A percentile compares a stretch with the other conserved stretches of the same genome.
phyloP scores from a whole-genome alignment of 306 rosid genomes.

The Fragaria ananassa region DNA sequence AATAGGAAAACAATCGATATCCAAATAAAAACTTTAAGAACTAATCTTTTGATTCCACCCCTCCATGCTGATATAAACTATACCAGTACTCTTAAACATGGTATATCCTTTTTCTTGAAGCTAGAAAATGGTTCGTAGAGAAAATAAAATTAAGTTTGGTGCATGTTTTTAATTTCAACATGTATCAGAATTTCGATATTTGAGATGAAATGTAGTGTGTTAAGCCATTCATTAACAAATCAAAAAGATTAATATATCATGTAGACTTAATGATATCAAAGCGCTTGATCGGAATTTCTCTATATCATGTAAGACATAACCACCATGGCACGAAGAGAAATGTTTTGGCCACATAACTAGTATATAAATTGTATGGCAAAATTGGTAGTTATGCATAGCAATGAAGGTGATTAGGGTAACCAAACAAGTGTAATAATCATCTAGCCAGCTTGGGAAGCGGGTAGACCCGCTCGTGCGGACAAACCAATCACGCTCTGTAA shows the following conservation, averaged over 20 bases:
- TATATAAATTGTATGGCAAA: slow-evolving; percentile 15
- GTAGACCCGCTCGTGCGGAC: slow-evolving; percentile 76
- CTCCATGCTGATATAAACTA: background rate
- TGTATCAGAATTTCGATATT: background rate
- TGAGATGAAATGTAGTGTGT: background rate
- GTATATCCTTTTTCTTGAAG: background rate
- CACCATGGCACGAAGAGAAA: no score
- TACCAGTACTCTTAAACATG: background rate
- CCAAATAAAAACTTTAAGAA: no score
- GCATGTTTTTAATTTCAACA: no score
- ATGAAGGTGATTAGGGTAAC: slow-evolving; percentile 21
- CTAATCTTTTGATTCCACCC: background rate
- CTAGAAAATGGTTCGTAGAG: no score
- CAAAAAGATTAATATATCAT: background rate
- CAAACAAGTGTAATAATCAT: slow-evolving; percentile 25
- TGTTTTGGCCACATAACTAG: background rate
- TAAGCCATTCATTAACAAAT: background rate
- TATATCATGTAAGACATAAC: no score
- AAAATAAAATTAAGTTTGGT: no score
- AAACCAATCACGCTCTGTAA: slow-evolving; percentile 43
- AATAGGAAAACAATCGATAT: no score
- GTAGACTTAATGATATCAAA: background rate
- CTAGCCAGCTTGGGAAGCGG: slow-evolving; percentile 38
- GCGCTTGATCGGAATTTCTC: background rate
- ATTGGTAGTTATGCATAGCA: slow-evolving; percentile 16